Evolutionary conservation across 768 basidiomycete species (phyloP).

Genomic region (Boletus sensibilis): DNA sequence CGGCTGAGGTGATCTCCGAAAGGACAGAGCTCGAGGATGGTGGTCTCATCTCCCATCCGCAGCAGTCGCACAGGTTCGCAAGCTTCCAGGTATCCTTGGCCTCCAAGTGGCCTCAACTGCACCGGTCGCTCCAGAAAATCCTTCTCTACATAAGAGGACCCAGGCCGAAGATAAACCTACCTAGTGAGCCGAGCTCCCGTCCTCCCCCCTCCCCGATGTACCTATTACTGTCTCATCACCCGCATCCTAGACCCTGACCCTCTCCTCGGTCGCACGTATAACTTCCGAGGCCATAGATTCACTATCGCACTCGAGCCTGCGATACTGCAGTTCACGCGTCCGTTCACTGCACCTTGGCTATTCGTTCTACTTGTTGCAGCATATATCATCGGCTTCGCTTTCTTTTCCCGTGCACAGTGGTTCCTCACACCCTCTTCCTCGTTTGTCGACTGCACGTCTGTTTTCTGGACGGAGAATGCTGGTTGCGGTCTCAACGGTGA

Average conservation of each 20-base stretch:
- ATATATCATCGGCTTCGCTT: conserved; percentile 72
- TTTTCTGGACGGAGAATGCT: conserved; percentile 68
- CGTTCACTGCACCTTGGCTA: conserved; percentile 51
- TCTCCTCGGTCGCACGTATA: conserved; percentile 50
- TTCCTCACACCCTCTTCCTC: conserved; percentile 65
- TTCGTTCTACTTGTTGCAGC: conserved; percentile 52
- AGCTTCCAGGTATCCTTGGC: conserved; percentile 7
- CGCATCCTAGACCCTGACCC: conserved; percentile 49
- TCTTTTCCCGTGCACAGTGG: conserved; percentile 70
- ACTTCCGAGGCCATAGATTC: conserved; percentile 37
- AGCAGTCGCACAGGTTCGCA: neutral
- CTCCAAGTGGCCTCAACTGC: conserved; percentile 21
- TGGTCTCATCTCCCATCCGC: neutral
- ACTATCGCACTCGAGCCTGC: conserved; percentile 53
- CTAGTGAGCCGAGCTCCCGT: conserved; percentile 32
- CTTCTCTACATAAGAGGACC: conserved; percentile 56
- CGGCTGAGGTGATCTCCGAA: neutral
- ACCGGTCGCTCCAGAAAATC: conserved; percentile 4
- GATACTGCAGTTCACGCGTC: conserved; percentile 50
- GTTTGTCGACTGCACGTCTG: conserved; percentile 65
- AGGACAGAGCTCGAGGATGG: conserved; percentile 8
- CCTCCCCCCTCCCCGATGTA: neutral
- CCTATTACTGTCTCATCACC: neutral
- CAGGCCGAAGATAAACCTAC: conserved; percentile 51
- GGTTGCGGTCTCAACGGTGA: conserved; percentile 73